Base-by-base conservation (phyloP, 2,329 filamentous ascomycete species). In the Metarhizium sp. region DNA sequence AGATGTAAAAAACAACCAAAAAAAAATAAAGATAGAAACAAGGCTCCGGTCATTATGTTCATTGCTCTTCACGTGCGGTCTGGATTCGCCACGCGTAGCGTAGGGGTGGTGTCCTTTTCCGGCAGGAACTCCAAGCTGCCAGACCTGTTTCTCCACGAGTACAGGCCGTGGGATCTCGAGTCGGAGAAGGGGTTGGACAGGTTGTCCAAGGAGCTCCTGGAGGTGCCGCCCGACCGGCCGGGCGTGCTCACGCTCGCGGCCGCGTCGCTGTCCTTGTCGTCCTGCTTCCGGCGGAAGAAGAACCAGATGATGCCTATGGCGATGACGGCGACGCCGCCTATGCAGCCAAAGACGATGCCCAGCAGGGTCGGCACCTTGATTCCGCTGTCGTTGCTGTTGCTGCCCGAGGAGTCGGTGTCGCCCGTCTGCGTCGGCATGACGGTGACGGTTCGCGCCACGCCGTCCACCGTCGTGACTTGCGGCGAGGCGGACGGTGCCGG, bases 81-180 rank as follows among this genome's bases (percentile, higher is more conserved):
- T 2, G 54, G 54, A 40, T 56, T 56, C 36, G 29, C 42, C 6
- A 56, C 50, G 36, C 54, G 38, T 45, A 56, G 20, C 11, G 43
- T 45, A 25, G 25, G 25, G 1, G 25, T 25, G n/a, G 46, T 38
- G 11, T 56, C 50, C 46, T 32, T 20, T n/a, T 16, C 45, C 2
- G 54, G 50, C n/a, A 25, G 8, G 6, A 34, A 53, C 30, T 56
- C 54, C 6, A 56, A 36, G 14, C 54, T 56, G 5, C 54, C 54
- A 6, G 54, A 43, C 29, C 50, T 10, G 51, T 56, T 51, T 14
- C 54, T 50, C 54, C 32, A 36, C 3, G 42, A 51, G 16, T 56
- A 56, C 5, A 56, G 3, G 16, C n/a, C 34, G 6, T 30, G 36
- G 7, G 45, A 3, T 6, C 18, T 20, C 42, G 42, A 18, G n/a